Evolutionary conservation across 2,329 filamentous ascomycete genomes (phyloP), one percentile per base, ranked within the genome.

Genomic region (Aspergillus sp.): DNA sequence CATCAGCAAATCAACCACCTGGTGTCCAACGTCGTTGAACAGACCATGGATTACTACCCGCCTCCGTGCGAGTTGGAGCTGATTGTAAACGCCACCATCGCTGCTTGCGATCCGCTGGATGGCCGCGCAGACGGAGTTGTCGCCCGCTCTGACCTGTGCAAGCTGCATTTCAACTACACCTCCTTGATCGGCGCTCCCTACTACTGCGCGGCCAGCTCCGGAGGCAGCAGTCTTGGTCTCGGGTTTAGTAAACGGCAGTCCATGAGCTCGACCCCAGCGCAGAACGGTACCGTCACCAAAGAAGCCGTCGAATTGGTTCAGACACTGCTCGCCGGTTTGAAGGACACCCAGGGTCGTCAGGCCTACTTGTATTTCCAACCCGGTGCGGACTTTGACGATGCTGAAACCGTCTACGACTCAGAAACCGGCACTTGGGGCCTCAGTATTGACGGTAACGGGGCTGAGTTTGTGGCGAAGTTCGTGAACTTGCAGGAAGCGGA

Each of bases 101-200:
- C 73, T 2, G 77, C 77, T 25, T 86, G 83, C 58, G 83, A 86
- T 62, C 69, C 77, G 5, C 71, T 86, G 6, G 84, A 86, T 59
- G 83, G 84, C 1, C 73, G 75, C 53, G 75, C 72, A 0, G 83
- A 86, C 55, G 83, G 83, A 2, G 81, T 86, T 3, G 75, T 86
- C 17, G 71, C 77, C 5, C 75, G 80, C 3, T 77, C 77, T 1
- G 79, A 82, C 59, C 71, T 82, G 1, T 82, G 80, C 73, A 73
- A 73, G 49, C 57, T 78, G 4, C 66, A 77, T 19, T 80, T 79
- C 66, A 76, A 84, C 62, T 64, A 80, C 11, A 78, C 74, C 27
- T 30, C 27, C 4, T 11, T 30, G 17, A 69, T 84, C 51, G 82
- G 82, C 4, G 60, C 73, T 49, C 58, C 78, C 1, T 85, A 77